These are phyloP conservation scores for Lomentospora prolificans DNA, from an alignment of 2,329 filamentous ascomycete species.

Conservation along the genomic window DNA sequence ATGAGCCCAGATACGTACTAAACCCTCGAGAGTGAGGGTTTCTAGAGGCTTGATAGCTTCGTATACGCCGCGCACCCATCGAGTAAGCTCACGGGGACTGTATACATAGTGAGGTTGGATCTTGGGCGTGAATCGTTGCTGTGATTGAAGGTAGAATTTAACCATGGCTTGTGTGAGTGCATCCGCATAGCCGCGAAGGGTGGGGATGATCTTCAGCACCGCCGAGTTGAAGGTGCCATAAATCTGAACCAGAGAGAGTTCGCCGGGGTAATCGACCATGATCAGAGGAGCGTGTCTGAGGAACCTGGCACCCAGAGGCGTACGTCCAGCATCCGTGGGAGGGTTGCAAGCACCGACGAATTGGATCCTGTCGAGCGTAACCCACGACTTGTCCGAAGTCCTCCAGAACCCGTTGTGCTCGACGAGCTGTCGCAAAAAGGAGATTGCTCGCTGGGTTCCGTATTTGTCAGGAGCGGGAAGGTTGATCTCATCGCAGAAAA, in stretches of 20 bases:
- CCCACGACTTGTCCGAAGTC: slow-evolving; percentile 95
- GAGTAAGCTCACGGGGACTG: slow-evolving; percentile 93
- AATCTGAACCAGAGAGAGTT: slow-evolving; percentile 89
- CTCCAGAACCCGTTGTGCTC: slow-evolving; percentile 99
- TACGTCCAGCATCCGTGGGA: slow-evolving; percentile 93
- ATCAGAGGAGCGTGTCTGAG: slow-evolving; percentile 93
- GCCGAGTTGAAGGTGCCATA: slow-evolving; percentile 98
- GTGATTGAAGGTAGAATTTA: slow-evolving; percentile 87
- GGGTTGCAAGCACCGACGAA: slow-evolving; percentile 99
- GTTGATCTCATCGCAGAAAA: slow-evolving; percentile 99
- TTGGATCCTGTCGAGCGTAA: slow-evolving; percentile 93
- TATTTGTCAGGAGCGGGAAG: slow-evolving; percentile 96
- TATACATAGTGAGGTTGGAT: slow-evolving; percentile 99
- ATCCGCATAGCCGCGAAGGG: slow-evolving; percentile 89
- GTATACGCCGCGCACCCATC: slow-evolving; percentile 96
- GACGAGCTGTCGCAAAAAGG: slow-evolving; percentile 92
- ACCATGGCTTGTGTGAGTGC: slow-evolving; percentile 97
- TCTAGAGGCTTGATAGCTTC: slow-evolving; percentile 93
- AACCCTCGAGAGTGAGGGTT: slow-evolving; percentile 74
- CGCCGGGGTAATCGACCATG: slow-evolving; percentile 98
- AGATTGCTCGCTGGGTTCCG: slow-evolving; percentile 92
- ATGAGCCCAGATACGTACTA: slow-evolving; percentile 96
- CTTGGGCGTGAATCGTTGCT: slow-evolving; percentile 86
- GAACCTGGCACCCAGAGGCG: slow-evolving; percentile 86
- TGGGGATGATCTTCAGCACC: slow-evolving; percentile 90